Conservation (phyloP, 2,329 filamentous ascomycete genomes). For the Pseudogymnoascus sp. region DNA sequence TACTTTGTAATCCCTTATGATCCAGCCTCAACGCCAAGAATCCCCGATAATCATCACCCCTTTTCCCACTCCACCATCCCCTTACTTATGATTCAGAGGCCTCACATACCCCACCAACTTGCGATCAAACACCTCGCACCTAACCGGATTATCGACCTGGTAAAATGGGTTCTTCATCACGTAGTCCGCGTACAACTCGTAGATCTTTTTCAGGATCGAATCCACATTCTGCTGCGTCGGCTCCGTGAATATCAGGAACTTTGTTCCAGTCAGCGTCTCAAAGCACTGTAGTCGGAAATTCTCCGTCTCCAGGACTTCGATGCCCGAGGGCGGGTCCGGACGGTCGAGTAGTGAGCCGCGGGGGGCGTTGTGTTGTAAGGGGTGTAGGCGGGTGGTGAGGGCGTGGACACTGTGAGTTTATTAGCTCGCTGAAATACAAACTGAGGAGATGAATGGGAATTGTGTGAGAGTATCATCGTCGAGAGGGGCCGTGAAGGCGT, state of each 20-base stretch:
- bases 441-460: not conserved
- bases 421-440: conserved; percentile 10
- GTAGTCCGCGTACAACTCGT: conserved; percentile 92
- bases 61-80: conserved; percentile 27
- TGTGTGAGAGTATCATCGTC: not conserved
- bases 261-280: conserved; percentile 86
- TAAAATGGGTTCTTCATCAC: conserved; percentile 99
- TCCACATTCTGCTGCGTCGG: conserved; percentile 70
- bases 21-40: not conserved
- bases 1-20: conserved; percentile 7
- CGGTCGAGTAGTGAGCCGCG: conserved; percentile 25
- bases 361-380: conserved; percentile 55
- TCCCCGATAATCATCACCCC: not conserved
- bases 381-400: conserved; percentile 55
- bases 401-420: conserved; percentile 49
- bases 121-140: conserved; percentile 91
- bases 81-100: conserved; percentile 53
- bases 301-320: conserved; percentile 88
- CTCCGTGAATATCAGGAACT: conserved; percentile 94
- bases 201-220: conserved; percentile 71
- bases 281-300: conserved; percentile 96
- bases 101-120: conserved; percentile 75
- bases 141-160: conserved; percentile 91
- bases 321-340: conserved; percentile 62
- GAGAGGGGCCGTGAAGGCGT: conserved; percentile 26